Evolutionary conservation across 768 basidiomycete species (phyloP).

Genomic region (Auricularia heimuer): DNA sequence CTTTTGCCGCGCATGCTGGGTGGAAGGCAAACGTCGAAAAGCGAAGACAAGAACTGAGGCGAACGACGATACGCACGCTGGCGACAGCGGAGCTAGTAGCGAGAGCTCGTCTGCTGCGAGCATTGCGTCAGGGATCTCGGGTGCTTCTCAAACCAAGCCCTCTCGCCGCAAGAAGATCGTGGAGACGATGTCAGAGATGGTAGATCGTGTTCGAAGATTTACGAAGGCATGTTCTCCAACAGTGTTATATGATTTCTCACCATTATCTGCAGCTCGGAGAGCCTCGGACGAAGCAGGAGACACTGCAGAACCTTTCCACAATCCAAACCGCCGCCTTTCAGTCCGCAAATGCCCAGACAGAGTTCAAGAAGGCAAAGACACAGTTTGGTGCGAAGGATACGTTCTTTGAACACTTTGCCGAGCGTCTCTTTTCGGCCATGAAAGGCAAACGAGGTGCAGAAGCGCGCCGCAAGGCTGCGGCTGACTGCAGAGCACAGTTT

Average conservation of each 20-base stretch:
- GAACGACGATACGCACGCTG: not conserved
- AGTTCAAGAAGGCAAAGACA: not conserved
- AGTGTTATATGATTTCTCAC: not conserved
- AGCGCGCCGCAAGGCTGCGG: not conserved
- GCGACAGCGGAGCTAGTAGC: not conserved
- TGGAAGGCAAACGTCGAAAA: not conserved
- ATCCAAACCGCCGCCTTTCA: not conserved
- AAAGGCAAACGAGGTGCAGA: not conserved
- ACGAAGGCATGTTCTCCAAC: not conserved
- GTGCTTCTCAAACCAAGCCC: not conserved
- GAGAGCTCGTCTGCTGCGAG: not conserved
- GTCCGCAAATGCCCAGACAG: not conserved
- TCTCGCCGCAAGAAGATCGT: not conserved
- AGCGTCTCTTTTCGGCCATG: not conserved
- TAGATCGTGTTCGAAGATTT: not conserved
- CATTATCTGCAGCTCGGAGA: not conserved
- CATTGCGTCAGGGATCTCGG: not conserved
- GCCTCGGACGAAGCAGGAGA: not conserved
- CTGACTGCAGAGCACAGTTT: not conserved
- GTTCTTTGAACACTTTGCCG: not conserved
- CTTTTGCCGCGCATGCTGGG: slow-evolving; percentile 17
- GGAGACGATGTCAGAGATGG: not conserved
- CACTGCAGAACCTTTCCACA: not conserved
- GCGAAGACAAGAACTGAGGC: not conserved
- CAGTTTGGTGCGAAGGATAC: not conserved